These are phyloP conservation scores for Fusarium heterosporum DNA, from an alignment of 2,329 filamentous ascomycete species.

Conservation along the genomic window DNA sequence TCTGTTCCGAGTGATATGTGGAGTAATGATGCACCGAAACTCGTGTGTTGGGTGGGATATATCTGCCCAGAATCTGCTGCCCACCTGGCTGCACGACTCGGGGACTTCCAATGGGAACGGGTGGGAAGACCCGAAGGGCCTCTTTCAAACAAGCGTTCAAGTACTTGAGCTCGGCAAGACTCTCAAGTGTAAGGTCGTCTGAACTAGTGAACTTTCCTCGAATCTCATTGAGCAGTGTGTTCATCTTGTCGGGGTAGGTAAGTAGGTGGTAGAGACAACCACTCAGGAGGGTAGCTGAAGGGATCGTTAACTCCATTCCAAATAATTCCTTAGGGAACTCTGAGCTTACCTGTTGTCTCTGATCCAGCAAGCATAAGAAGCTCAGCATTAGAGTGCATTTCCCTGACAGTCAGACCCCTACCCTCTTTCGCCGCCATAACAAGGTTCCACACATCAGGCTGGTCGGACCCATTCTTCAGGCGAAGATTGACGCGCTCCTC, in stretches of 20 bases:
- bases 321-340: accelerated
- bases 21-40: slow-evolving; percentile 26
- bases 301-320: neutral
- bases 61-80: slow-evolving; percentile 14
- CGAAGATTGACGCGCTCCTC: slow-evolving; percentile 16
- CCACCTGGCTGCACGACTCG: neutral
- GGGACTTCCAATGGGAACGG: slow-evolving; percentile 15
- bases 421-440: slow-evolving; percentile 19
- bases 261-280: slow-evolving; percentile 12
- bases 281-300: neutral
- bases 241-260: slow-evolving; percentile 2
- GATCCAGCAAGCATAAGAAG: slow-evolving; percentile 30
- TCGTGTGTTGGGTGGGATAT: neutral
- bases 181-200: neutral
- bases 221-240: neutral
- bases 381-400: slow-evolving; percentile 28
- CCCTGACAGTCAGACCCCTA: slow-evolving; percentile 15
- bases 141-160: slow-evolving; percentile 20
- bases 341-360: slow-evolving; percentile 15
- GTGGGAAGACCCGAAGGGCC: neutral
- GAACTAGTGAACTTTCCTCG: neutral
- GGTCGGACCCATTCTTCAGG: slow-evolving; percentile 12
- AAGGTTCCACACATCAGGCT: slow-evolving; percentile 26
- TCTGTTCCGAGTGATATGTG: slow-evolving; percentile 11
- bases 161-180: neutral